Percentiles rank a stretch among this genome's conserved stretches.
phyloP scores from a whole-genome alignment of 2,329 filamentous ascomycete species.

The Paecilomyces dactylethromorphus region DNA sequence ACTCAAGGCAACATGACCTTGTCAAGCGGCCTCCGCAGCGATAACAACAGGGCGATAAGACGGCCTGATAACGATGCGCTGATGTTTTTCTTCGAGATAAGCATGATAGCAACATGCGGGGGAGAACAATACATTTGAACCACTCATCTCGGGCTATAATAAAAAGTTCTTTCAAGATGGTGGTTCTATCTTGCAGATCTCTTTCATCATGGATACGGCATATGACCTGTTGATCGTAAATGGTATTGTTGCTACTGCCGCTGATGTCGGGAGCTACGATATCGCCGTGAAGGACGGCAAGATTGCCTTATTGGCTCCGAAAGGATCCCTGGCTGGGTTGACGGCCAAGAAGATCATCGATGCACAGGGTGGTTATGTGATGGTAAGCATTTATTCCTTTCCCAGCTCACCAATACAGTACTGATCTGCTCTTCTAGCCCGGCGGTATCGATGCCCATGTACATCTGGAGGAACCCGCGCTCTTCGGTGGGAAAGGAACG shows the following conservation, averaged over 20 bases:
- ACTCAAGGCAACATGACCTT: neutral
- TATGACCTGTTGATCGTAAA: constrained; percentile 40
- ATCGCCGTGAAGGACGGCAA: constrained; percentile 40
- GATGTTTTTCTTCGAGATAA: neutral
- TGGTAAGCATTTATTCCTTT: constrained; percentile 13
- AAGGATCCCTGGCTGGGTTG: constrained; percentile 23
- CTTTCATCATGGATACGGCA: neutral
- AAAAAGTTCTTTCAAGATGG: neutral
- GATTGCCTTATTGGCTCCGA: constrained; percentile 35
- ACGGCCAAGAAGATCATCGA: constrained; percentile 30
- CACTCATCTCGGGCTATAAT: neutral
- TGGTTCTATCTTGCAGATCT: neutral
- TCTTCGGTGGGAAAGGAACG: constrained; percentile 9
- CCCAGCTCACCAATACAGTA: neutral
- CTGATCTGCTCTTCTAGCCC: constrained; percentile 12
- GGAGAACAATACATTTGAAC: neutral
- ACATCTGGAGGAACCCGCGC: constrained; percentile 38
- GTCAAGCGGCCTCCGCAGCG: neutral
- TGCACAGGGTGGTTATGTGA: constrained; percentile 39
- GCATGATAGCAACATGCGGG: neutral
- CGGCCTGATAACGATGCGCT: neutral
- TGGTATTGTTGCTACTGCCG: constrained; percentile 38
- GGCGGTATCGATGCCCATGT: constrained; percentile 47
- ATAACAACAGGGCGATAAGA: neutral
- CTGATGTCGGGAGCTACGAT: constrained; percentile 36